Percentiles rank a stretch among this genome's conserved stretches.
Evolutionary conservation across 2,329 filamentous ascomycete genomes (phyloP).

Genomic region (Pestalotiopsis sp.): DNA sequence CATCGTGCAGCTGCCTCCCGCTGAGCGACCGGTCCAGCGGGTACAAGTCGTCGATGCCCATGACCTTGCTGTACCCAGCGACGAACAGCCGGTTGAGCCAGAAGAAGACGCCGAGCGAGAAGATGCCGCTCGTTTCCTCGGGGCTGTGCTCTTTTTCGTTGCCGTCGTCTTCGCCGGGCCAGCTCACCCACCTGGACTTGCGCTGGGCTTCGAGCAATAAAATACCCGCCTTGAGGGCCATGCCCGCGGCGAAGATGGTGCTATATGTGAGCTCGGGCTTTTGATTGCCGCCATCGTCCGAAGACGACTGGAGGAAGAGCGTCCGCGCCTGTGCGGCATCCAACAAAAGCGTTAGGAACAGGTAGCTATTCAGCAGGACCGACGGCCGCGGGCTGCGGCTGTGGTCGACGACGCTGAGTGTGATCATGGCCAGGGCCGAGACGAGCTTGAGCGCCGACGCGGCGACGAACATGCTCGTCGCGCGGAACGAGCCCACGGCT

Average conservation of each 20-base stretch:
- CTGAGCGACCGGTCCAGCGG: conserved; percentile 27
- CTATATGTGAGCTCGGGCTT: conserved; percentile 25
- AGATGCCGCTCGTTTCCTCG: conserved; percentile 34
- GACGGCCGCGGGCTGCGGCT: conserved; percentile 39
- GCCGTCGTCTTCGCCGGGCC: conserved; percentile 20
- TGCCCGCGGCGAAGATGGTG: conserved; percentile 36
- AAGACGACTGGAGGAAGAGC: conserved; percentile 36
- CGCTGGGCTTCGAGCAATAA: conserved; percentile 40
- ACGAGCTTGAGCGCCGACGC: conserved; percentile 30
- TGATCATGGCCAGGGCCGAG: conserved; percentile 24
- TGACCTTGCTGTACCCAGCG: conserved; percentile 33
- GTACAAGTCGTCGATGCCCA: conserved; percentile 35
- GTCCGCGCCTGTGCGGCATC: conserved; percentile 47
- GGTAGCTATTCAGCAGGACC: conserved; percentile 41
- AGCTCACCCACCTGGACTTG: conserved; percentile 41
- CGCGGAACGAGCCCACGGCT: conserved; percentile 12
- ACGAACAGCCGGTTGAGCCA: conserved; percentile 36
- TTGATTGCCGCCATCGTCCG: neutral
- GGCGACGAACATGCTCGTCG: conserved; percentile 30
- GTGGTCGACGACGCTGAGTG: conserved; percentile 19
- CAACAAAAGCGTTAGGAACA: conserved; percentile 45
- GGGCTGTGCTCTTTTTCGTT: conserved; percentile 40
- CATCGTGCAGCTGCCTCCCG: conserved; percentile 19
- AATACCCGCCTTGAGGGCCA: conserved; percentile 39
- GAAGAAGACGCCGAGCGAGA: conserved; percentile 30